Percentiles rank a stretch among this genome's conserved stretches.
Evolutionary conservation across 1,139 yeast genomes (phyloP).

Genomic region (Candida sp.): DNA sequence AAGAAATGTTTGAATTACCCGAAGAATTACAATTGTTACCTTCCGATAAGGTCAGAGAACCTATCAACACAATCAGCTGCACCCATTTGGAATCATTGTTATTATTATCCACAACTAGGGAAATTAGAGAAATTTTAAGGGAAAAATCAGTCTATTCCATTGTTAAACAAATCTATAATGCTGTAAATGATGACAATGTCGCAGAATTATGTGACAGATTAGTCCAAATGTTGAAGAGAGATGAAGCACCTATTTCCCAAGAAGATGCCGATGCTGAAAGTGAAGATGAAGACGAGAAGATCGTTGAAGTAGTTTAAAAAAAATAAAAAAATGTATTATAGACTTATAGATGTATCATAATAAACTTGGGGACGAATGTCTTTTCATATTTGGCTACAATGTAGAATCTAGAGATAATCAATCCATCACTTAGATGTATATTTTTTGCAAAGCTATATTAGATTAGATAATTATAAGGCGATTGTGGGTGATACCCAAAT

Average conservation of each 20-base stretch:
- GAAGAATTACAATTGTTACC: constrained; percentile 83
- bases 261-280: constrained; percentile 20
- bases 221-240: constrained; percentile 90
- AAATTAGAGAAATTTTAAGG: constrained; percentile 73
- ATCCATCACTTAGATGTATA: too few species aligned
- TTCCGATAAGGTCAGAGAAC: constrained; percentile 75
- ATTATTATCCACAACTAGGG: constrained; percentile 70
- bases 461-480: neutral
- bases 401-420: too few species aligned
- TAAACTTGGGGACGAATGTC: neutral
- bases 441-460: neutral
- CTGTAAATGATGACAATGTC: constrained; percentile 58
- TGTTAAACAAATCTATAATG: constrained; percentile 80
- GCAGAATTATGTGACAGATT: constrained; percentile 68
- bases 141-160: constrained; percentile 78
- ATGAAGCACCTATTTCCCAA: constrained; percentile 53
- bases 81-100: constrained; percentile 76
- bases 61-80: constrained; percentile 58
- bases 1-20: constrained; percentile 84
- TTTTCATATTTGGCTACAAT: too few species aligned
- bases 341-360: constrained; percentile 1
- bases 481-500: too few species aligned
- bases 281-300: constrained; percentile 33
- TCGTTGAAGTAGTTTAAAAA: constrained; percentile 48
- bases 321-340: neutral